Base-by-base conservation (phyloP, 2,329 filamentous ascomycete species). In the Bimuria novae-zelandiae region DNA sequence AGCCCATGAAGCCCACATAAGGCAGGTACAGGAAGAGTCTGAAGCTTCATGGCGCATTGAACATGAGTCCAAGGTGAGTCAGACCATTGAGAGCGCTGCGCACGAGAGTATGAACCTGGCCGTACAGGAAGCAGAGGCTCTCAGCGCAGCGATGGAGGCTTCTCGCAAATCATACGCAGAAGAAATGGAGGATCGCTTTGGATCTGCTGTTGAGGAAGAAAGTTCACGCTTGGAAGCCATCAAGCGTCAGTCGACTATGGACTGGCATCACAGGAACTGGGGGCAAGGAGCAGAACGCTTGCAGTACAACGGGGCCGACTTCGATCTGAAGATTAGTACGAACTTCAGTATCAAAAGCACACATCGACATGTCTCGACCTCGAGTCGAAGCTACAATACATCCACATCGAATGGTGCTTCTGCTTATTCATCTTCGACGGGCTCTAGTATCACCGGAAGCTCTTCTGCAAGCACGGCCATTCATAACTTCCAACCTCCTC, bases 1-100 rank as follows among this genome's bases (percentile, higher is more conserved):
- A 19, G 52, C 47, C 16, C 52, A 55, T 22, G 52, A 51, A 30
- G 47, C 47, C 16, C 52, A 51, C 27, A 29, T 55, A 16, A 45
- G 21, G 16, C 37, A 29, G 30, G 22, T 52, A 11, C 32, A 42
- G 17, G 29, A 44, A 17, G 44, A 52, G 5, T 40, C 49, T 7
- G 36, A 45, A 14, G 21, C 39, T 11, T 21, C 42, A 29, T 52
- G 35, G 33, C 27, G 43, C 12, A 16, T n/a, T 6, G n/a, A 51
- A 12, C 16, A 51, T 22, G 19, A 44, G 6, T 6, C 22, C 12
- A 25, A 40, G 30, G 29, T 49, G 17, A 21, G 19, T 27, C 23
- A 30, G 29, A 21, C 17, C 3, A 19, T 36, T 27, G 46, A 53
- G 33, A 54, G 45, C 19, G 22, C 30, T 29, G 32, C 32, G 33